Conservation (phyloP, 164 flowering plant species). For the Aristolochia contorta region DNA sequence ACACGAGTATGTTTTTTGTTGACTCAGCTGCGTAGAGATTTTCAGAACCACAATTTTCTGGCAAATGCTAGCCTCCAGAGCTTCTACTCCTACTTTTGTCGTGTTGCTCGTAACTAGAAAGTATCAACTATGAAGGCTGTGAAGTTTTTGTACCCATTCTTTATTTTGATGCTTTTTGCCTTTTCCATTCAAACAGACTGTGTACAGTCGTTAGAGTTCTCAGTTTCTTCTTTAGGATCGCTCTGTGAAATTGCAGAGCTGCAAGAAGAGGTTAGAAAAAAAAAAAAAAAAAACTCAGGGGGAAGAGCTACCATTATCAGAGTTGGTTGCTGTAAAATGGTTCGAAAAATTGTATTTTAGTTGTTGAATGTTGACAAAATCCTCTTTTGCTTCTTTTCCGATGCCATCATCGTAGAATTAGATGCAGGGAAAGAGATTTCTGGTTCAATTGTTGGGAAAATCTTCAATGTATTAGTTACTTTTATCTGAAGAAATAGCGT, state of each 20-base stretch:
- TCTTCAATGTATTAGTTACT: neutral
- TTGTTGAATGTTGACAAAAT: neutral
- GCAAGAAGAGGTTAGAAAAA: neutral
- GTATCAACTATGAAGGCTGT: neutral
- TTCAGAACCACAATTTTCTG: too few species aligned
- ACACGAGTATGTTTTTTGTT: too few species aligned
- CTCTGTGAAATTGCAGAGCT: neutral
- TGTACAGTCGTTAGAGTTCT: slow-evolving; percentile 12
- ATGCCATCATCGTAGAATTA: too few species aligned
- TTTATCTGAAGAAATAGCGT: too few species aligned
- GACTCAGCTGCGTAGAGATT: too few species aligned
- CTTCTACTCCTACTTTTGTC: too few species aligned
- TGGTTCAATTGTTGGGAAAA: too few species aligned
- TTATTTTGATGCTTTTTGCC: slow-evolving; percentile 2
- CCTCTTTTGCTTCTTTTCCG: neutral
- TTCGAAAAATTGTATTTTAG: slow-evolving; percentile 5
- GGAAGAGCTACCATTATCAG: too few species aligned
- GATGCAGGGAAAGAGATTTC: too few species aligned
- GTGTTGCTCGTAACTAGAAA: neutral
- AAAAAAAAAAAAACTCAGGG: neutral
- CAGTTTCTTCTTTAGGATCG: neutral
- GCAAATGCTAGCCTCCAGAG: too few species aligned
- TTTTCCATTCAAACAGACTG: slow-evolving; percentile 3
- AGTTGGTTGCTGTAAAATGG: neutral
- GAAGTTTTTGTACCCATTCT: slow-evolving; percentile 3